phyloP scores from a whole-genome alignment of 352 stramenopile species.

The Globisporangium perplexum region DNA sequence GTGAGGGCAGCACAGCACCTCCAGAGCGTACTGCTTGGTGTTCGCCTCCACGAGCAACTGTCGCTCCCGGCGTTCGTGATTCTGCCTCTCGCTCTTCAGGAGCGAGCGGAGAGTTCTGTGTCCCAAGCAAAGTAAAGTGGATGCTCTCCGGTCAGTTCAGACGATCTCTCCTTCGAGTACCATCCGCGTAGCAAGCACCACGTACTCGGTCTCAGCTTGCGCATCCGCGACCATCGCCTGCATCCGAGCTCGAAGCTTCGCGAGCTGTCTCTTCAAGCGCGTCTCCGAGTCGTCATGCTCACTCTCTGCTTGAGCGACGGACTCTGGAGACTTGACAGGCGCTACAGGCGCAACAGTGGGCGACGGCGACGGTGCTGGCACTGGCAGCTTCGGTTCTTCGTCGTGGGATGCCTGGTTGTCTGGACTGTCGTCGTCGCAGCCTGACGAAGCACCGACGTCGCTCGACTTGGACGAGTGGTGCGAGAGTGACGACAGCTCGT shows the following conservation, averaged over 20 bases:
- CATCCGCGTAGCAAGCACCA: neutral
- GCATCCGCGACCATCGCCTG: conserved; percentile 44
- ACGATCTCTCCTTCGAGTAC: conserved; percentile 1
- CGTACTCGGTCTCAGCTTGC: conserved; percentile 39
- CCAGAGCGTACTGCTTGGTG: conserved; percentile 32
- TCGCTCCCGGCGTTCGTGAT: conserved; percentile 33
- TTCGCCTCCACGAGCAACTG: conserved; percentile 42
- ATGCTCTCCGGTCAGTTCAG: neutral
- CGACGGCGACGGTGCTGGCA: conserved; percentile 9
- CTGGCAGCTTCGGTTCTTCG: conserved; percentile 6
- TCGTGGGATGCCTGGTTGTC: conserved; percentile 7
- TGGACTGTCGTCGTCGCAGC: conserved; percentile 1
- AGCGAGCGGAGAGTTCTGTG: conserved; percentile 34
- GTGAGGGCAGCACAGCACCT: conserved; percentile 11
- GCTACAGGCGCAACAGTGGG: neutral
- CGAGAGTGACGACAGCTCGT: neutral
- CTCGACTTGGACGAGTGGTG: conserved; percentile 3
- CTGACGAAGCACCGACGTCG: conserved; percentile 1
- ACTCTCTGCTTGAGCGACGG: neutral
- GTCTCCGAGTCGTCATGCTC: conserved; percentile 21
- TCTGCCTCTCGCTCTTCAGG: conserved; percentile 31
- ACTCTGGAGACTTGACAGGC: neutral
- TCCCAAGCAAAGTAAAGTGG: neutral
- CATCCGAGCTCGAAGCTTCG: conserved; percentile 42
- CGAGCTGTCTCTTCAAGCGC: conserved; percentile 33